phyloP scores from a whole-genome alignment of 2,329 filamentous ascomycete species.

The Volutella citrinella region DNA sequence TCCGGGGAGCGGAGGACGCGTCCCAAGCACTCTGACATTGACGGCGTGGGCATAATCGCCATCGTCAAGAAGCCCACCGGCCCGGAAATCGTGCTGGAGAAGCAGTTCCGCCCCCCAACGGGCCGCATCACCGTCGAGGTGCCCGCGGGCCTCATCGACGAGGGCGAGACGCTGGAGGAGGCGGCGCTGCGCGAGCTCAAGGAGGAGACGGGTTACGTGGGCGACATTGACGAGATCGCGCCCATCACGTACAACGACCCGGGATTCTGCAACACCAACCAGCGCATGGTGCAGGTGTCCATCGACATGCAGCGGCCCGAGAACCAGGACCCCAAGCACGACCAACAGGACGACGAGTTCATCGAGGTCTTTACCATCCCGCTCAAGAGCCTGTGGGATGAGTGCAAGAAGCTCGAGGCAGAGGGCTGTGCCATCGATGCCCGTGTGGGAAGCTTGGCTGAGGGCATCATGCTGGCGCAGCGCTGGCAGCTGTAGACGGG shows the following conservation, averaged over 20 bases:
- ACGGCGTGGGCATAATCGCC: conserved; percentile 71
- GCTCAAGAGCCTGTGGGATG: conserved; percentile 60
- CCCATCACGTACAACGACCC: conserved; percentile 67
- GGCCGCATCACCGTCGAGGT: conserved; percentile 60
- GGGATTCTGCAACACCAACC: conserved; percentile 65
- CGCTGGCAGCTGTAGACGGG: conserved; percentile 3
- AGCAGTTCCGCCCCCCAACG: conserved; percentile 64
- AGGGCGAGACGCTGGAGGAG: conserved; percentile 57
- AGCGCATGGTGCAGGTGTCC: conserved; percentile 68
- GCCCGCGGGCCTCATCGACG: conserved; percentile 62
- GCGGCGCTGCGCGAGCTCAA: conserved; percentile 62
- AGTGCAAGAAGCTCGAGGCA: conserved; percentile 63
- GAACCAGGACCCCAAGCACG: conserved; percentile 66
- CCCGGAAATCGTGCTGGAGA: conserved; percentile 60
- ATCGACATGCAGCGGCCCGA: conserved; percentile 67
- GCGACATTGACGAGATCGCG: conserved; percentile 51
- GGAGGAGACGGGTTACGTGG: conserved; percentile 67
- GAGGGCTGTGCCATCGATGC: conserved; percentile 79
- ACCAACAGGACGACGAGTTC: conserved; percentile 77
- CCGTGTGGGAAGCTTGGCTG: conserved; percentile 44
- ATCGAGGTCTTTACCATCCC: conserved; percentile 75
- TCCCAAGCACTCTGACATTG: conserved; percentile 58
- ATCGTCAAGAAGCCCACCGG: conserved; percentile 57
- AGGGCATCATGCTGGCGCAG: conserved; percentile 16
- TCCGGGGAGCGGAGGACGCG: conserved; percentile 69